phyloP scores from a whole-genome alignment of 306 rosid genomes.

The Vicia villosa region DNA sequence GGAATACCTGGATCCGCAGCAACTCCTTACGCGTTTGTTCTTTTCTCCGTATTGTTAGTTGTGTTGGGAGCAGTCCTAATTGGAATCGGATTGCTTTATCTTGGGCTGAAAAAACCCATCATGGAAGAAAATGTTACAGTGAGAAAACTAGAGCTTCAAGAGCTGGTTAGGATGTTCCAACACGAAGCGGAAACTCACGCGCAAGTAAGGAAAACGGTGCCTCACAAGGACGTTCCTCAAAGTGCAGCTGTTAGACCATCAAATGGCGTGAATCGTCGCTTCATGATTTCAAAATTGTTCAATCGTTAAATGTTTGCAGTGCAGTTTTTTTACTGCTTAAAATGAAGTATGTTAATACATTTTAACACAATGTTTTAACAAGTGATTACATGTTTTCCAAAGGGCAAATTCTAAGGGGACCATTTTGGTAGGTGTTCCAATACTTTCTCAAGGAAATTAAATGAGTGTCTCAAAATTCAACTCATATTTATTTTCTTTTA shows the following conservation, averaged over 20 bases:
- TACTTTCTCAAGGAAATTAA: too few relatives aligned
- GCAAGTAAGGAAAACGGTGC: constrained; percentile 53
- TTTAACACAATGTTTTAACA: too few relatives aligned
- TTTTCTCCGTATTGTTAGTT: constrained; percentile 57
- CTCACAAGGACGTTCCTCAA: constrained; percentile 62
- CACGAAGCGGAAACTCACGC: constrained; percentile 94
- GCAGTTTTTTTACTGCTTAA: too few relatives aligned
- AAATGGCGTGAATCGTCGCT: constrained; percentile 37
- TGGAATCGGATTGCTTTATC: constrained; percentile 64
- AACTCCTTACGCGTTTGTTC: constrained; percentile 74
- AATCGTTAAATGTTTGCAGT: constrained; percentile 14
- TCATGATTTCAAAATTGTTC: constrained; percentile 28
- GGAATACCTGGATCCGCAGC: constrained; percentile 76
- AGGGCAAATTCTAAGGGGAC: too few relatives aligned
- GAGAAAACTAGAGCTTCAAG: constrained; percentile 76
- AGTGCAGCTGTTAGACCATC: constrained; percentile 47
- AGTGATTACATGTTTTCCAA: too few relatives aligned
- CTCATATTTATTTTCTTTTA: too few relatives aligned
- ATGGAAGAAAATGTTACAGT: constrained; percentile 59
- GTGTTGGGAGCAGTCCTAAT: constrained; percentile 62
- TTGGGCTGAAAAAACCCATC: constrained; percentile 75
- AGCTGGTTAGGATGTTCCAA: constrained; percentile 79
- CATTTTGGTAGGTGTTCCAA: too few relatives aligned
- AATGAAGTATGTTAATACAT: too few relatives aligned
- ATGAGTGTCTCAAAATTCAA: too few relatives aligned